Base-by-base conservation (phyloP, 2,329 filamentous ascomycete species). In the Calonectria pauciramosa region DNA sequence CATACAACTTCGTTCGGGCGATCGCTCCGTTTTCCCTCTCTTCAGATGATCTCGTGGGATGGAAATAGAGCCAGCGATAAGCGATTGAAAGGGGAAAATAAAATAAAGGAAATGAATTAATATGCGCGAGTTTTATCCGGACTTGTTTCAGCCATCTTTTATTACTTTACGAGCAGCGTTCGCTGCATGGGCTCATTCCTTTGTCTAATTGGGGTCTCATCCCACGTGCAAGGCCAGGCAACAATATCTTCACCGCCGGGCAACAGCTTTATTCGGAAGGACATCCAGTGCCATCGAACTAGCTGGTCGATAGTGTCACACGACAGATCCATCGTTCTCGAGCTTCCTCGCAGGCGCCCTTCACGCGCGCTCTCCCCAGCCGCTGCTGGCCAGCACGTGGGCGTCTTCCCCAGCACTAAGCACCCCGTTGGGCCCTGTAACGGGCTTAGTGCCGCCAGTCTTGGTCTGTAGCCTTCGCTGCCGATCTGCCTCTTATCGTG, bases 401-500 rank as follows among this genome's bases (percentile, higher is more conserved):
- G 56, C 56, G 56, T 38, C 56, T 38, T 60, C 32, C 56, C 56
- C 34, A 60, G 54, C 54, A 23, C 54, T 38, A 60, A 36, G 5
- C 11, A 26, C n/a, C n/a, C n/a, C 23, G 56, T 60, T 38, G n/a
- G n/a, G 6, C 60, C 26, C 60, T 64, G 60, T 7, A 64, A 44
- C 38, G 16, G 60, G 60, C 28, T 10, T 64, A 64, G 60, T 64
- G 60, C 44, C 20, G 38, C 28, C 26, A 14, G 20, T 34, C 20
- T 34, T n/a, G 30, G 30, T 60, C 60, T 30, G 23, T 7, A 64
- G 30, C 20, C 34, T 52, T 41, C n/a, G 18, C n/a, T 38, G 32
- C 23, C 30, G 32, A 63, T 70, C 67, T 70, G 56, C 68, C 56
- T 70, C 54, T 70, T 36, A 70, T 64, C 44, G 30, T 52, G 44